These are phyloP conservation scores for Senecio squalidus DNA, from an alignment of 140 eudicot species.

Conservation along the genomic window DNA sequence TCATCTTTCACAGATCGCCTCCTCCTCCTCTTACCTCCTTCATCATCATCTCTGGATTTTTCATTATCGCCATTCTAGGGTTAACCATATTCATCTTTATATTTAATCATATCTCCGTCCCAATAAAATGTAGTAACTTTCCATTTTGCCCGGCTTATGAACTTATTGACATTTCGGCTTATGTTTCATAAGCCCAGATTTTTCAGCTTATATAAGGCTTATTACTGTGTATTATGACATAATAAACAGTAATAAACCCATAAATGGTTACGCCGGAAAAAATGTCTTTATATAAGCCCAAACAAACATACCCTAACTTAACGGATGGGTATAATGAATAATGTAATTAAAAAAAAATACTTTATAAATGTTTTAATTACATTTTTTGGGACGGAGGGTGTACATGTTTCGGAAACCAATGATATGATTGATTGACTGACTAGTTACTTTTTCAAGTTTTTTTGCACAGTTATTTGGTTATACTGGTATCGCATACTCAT, in stretches of 20 bases:
- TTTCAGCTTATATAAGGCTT: too few relatives aligned
- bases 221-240: too few relatives aligned
- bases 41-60: constrained; percentile 38
- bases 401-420: background rate
- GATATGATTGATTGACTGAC: constrained; percentile 4
- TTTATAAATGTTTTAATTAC: constrained; percentile 20
- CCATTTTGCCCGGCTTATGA: background rate
- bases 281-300: too few relatives aligned
- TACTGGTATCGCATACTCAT: constrained; percentile 35
- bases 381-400: too few relatives aligned
- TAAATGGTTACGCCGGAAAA: too few relatives aligned
- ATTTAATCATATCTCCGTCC: background rate
- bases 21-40: constrained; percentile 34
- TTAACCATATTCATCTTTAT: background rate
- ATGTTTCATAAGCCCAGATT: too few relatives aligned
- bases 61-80: constrained; percentile 66
- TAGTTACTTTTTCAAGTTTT: constrained; percentile 34
- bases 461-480: constrained; percentile 38
- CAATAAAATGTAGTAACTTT: too few relatives aligned
- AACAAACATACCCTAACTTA: too few relatives aligned
- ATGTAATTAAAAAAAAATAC: background rate
- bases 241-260: too few relatives aligned
- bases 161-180: too few relatives aligned
- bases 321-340: too few relatives aligned
- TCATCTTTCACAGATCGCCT: constrained; percentile 53